Conservation (phyloP, 345 rosid genomes). For the Eucalyptus cloeziana region DNA sequence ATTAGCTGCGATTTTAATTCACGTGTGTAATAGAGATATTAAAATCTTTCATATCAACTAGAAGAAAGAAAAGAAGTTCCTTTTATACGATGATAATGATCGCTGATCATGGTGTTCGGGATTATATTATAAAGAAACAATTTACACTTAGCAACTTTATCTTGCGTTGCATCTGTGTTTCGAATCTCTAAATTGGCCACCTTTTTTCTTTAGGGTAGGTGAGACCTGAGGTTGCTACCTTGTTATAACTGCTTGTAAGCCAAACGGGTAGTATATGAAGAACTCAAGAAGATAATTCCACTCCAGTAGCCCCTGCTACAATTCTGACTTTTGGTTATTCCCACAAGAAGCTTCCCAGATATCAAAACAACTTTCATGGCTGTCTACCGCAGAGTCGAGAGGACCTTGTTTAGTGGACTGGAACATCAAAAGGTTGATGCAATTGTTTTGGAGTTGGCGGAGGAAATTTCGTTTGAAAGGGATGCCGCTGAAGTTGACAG, state of each 20-base stretch:
- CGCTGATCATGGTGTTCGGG: not conserved
- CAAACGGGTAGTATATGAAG: not conserved
- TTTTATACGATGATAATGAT: too few relatives aligned
- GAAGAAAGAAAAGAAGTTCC: not conserved
- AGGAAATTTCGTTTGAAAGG: not conserved
- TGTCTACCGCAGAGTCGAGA: not conserved
- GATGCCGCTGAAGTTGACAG: not conserved
- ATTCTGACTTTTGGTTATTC: not conserved
- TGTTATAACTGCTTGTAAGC: too few relatives aligned
- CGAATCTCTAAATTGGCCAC: not conserved
- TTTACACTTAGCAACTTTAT: not conserved
- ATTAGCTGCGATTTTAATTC: too few relatives aligned
- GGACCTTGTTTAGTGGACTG: not conserved
- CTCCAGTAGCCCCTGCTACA: accelerated
- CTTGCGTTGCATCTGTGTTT: not conserved
- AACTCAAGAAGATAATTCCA: not conserved
- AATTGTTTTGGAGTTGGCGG: not conserved
- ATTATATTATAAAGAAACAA: not conserved
- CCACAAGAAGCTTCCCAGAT: not conserved
- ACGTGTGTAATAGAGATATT: too few relatives aligned
- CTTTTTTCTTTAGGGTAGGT: too few relatives aligned
- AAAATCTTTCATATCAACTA: not conserved
- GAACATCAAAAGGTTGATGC: not conserved
- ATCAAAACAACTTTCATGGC: not conserved
- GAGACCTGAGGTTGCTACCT: not conserved